phyloP scores from a whole-genome alignment of 495 filamentous ascomycete species.

The Parachaetomium inaequale region DNA sequence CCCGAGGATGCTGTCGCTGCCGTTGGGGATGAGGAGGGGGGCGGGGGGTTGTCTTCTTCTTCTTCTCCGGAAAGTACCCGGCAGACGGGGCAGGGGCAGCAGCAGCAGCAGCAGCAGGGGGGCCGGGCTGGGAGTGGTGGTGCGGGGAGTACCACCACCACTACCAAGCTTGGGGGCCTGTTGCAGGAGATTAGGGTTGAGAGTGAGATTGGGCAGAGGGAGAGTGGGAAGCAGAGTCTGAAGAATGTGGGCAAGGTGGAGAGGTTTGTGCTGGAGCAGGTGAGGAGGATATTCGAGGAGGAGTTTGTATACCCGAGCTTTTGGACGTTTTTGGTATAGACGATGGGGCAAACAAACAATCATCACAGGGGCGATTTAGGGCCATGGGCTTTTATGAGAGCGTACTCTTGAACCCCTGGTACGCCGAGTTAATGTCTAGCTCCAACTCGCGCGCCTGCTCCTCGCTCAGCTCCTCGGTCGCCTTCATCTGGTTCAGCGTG shows the following conservation, averaged over 20 bases:
- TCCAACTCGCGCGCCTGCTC: slow-evolving; percentile 83
- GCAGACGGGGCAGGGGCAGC: background rate
- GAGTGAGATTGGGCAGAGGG: slow-evolving; percentile 91
- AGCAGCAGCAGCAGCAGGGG: slow-evolving; percentile 19
- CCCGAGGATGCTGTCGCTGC: slow-evolving; percentile 78
- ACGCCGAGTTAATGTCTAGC: slow-evolving; percentile 85
- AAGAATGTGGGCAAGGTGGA: slow-evolving; percentile 99
- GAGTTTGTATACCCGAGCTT: slow-evolving; percentile 98
- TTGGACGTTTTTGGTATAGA: slow-evolving; percentile 90
- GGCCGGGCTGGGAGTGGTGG: slow-evolving; percentile 22
- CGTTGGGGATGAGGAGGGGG: slow-evolving; percentile 41
- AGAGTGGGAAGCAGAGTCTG: slow-evolving; percentile 84
- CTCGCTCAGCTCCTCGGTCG: slow-evolving; percentile 83
- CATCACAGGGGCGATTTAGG: background rate
- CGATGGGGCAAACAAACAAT: background rate
- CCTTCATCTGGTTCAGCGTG: slow-evolving; percentile 92
- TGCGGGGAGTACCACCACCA: background rate
- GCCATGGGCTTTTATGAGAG: slow-evolving; percentile 28
- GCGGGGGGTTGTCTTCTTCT: background rate
- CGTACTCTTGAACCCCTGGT: slow-evolving; percentile 77
- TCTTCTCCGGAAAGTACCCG: background rate
- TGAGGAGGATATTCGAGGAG: slow-evolving; percentile 94
- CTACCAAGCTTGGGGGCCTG: slow-evolving; percentile 60
- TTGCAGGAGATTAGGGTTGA: slow-evolving; percentile 92
- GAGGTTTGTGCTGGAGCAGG: slow-evolving; percentile 93